Base-by-base conservation (phyloP, 352 stramenopile species). In the Globisporangium solare region DNA sequence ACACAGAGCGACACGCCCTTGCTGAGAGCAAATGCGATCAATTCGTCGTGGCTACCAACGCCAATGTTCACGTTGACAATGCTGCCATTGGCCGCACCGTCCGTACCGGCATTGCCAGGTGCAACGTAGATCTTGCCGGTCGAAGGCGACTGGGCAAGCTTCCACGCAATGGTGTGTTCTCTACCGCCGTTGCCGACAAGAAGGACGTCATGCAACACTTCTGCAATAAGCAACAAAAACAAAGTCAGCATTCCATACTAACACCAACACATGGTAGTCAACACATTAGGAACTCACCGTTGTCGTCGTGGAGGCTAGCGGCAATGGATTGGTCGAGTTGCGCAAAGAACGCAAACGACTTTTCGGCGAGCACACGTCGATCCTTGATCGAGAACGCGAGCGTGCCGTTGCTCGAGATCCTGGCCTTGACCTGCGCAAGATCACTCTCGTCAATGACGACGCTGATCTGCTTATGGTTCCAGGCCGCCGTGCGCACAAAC, bases 1-100 rank as follows among this genome's bases (percentile, higher is more conserved):
- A 99, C 94, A 42, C 98, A 97, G 31, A 99, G 88, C 6, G 95
- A 87, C 15, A 98, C 92, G 27, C 82, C 85, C 69, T 98, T 98
- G 57, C 83, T 78, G 53, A 74, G 68, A 10, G 79, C 81, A 57
- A 96, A 96, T 15, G 71, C 71, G 15, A 95, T 74, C 15, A 96
- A 68, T 52, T 80, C 76, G 24, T 86, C 74, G 65, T 92, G 72
- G 47, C 85, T 63, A 47, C 67, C 56, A 0, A 86, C 74, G 20
- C 61, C 57, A 53, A 96, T 85, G 54, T 70, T 72, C 18, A 95
- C 79, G 58, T 97, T 97, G 32, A 72, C 78, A n/a, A 97, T 74
- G 47, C 76, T 74, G 11, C 58, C 60, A 14, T 64, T 41, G 7
- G 66, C 50, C 22, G 63, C 68, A 46, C 61, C 66, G 31, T 64